Conservation (phyloP, 2,329 filamentous ascomycete species). For the Curvularia lunata region DNA sequence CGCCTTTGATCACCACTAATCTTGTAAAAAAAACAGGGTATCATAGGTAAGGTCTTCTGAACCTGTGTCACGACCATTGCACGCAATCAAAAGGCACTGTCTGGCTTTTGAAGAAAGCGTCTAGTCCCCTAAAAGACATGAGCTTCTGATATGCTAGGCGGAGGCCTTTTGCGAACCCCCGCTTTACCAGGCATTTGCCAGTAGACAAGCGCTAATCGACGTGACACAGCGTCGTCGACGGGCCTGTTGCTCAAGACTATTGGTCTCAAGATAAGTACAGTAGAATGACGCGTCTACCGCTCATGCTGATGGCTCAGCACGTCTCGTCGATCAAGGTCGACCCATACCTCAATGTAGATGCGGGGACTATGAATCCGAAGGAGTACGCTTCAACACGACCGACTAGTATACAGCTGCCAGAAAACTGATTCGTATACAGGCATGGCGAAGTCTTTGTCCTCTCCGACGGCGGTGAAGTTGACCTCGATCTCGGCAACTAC, state of each 20-base stretch:
- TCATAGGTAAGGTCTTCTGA: slow-evolving; percentile 62
- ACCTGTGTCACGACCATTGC: not conserved
- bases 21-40: slow-evolving; percentile 56
- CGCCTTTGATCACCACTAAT: slow-evolving; percentile 32
- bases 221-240: slow-evolving; percentile 67
- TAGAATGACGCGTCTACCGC: slow-evolving; percentile 20
- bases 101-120: not conserved
- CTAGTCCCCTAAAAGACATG: not conserved
- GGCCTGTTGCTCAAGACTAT: slow-evolving; percentile 80
- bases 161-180: slow-evolving; percentile 1
- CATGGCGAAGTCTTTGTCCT: slow-evolving; percentile 92
- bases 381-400: slow-evolving; percentile 56
- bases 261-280: slow-evolving; percentile 73
- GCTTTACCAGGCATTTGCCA: not conserved
- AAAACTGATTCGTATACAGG: slow-evolving; percentile 51
- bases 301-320: slow-evolving; percentile 52
- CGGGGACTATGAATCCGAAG: slow-evolving; percentile 73
- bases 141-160: not conserved
- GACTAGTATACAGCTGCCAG: not conserved
- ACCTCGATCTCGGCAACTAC: slow-evolving; percentile 78
- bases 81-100: not conserved
- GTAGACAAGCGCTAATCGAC: slow-evolving; percentile 26
- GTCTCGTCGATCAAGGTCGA: slow-evolving; percentile 74
- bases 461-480: slow-evolving; percentile 79
- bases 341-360: slow-evolving; percentile 77